Conservation (phyloP, 495 filamentous ascomycete species). For the Ascodesmis nigricans region DNA sequence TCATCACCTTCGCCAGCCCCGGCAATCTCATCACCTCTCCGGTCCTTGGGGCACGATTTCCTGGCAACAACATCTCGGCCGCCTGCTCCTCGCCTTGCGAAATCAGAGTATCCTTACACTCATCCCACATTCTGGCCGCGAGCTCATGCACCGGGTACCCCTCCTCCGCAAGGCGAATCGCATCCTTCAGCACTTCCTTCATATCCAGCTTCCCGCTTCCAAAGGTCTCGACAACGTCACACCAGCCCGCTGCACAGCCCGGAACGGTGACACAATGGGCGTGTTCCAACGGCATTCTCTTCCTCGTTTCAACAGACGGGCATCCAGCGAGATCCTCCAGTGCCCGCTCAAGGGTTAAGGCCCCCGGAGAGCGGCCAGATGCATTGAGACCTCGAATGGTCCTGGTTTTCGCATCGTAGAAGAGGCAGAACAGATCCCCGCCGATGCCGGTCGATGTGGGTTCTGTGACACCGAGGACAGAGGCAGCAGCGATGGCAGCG, state of each 20-base stretch:
- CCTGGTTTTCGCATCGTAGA: constrained; percentile 62
- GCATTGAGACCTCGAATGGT: constrained; percentile 75
- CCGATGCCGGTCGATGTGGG: constrained; percentile 90
- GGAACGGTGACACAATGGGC: constrained; percentile 69
- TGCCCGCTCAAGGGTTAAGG: constrained; percentile 44
- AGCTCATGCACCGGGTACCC: constrained; percentile 79
- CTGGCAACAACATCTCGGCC: constrained; percentile 43
- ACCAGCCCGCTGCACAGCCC: constrained; percentile 85
- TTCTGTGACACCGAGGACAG: constrained; percentile 81
- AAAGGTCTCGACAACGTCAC: constrained; percentile 74
- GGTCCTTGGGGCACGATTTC: constrained; percentile 41
- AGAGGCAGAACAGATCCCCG: constrained; percentile 95
- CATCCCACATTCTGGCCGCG: constrained; percentile 45
- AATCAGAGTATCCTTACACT: constrained; percentile 36
- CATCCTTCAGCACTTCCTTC: constrained; percentile 58
- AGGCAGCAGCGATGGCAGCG: constrained; percentile 80
- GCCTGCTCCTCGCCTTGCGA: constrained; percentile 56
- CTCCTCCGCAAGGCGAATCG: constrained; percentile 66
- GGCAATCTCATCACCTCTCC: constrained; percentile 87
- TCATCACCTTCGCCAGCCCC: constrained; percentile 60
- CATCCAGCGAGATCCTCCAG: constrained; percentile 34
- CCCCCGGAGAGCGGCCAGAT: constrained; percentile 57
- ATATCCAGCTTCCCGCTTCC: constrained; percentile 68
- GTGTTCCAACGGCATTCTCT: constrained; percentile 46
- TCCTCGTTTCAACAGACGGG: not conserved